phyloP scores from a whole-genome alignment of 2,329 filamentous ascomycete genomes.

The Aspergillus latus region DNA sequence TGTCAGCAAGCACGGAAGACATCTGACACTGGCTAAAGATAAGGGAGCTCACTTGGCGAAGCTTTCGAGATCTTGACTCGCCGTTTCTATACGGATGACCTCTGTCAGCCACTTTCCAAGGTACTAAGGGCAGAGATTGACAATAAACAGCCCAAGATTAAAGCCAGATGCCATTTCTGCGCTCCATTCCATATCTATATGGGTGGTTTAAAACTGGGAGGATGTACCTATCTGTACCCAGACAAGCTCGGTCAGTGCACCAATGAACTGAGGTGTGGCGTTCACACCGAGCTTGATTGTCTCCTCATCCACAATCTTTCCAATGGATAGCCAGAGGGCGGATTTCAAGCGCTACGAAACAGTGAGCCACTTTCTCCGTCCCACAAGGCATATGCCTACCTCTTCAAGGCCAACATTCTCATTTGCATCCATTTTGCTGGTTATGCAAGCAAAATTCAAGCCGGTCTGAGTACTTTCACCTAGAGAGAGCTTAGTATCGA shows the following conservation, averaged over 20 bases:
- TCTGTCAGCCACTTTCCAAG: background rate
- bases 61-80: constrained; percentile 61
- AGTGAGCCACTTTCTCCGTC: background rate
- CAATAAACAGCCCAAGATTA: too few species aligned
- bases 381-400: constrained; percentile 22
- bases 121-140: background rate
- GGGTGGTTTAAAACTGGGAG: background rate
- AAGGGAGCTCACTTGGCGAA: constrained; percentile 54
- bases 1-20: background rate
- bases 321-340: constrained; percentile 79
- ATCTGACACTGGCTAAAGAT: background rate
- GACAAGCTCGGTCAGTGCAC: constrained; percentile 78
- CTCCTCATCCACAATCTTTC: constrained; percentile 86
- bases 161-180: constrained; percentile 10
- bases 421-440: constrained; percentile 25
- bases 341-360: constrained; percentile 72
- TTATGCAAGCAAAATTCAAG: background rate
- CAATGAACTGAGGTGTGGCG: constrained; percentile 89
- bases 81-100: constrained; percentile 44
- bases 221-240: constrained; percentile 77
- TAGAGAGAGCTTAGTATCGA: background rate
- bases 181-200: background rate
- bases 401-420: constrained; percentile 37
- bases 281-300: constrained; percentile 72
- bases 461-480: background rate